A percentile compares a stretch with the other conserved stretches of the same genome.
Evolutionary conservation across 805 yeast genomes (phyloP).

Genomic region (Ogataea methanolica): DNA sequence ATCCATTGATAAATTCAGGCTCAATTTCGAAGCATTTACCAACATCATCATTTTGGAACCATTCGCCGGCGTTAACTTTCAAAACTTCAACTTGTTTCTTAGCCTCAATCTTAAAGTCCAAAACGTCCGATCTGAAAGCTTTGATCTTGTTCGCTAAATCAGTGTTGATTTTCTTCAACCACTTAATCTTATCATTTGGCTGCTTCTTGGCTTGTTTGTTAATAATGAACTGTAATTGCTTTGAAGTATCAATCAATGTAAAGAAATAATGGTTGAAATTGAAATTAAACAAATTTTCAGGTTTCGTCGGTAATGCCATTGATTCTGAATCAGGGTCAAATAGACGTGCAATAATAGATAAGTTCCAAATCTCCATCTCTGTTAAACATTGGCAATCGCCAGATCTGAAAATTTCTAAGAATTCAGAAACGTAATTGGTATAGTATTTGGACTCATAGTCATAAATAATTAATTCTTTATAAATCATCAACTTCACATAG

Average conservation of each 20-base stretch:
- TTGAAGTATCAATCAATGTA: conserved; percentile 18
- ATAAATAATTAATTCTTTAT: conserved; percentile 38
- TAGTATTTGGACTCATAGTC: conserved; percentile 24
- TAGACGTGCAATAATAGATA: conserved; percentile 13
- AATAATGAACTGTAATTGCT: conserved; percentile 14
- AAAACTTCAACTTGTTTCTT: conserved; percentile 8
- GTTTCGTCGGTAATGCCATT: conserved; percentile 4
- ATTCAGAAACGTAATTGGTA: conserved; percentile 17
- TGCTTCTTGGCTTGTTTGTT: background rate
- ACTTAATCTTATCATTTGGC: background rate
- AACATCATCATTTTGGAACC: conserved; percentile 15
- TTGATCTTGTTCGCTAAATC: conserved; percentile 5
- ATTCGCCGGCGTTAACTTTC: conserved; percentile 5
- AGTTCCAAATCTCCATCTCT: conserved; percentile 35
- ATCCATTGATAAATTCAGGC: conserved; percentile 5
- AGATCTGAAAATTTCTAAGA: conserved; percentile 6
- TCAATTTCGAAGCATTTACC: conserved; percentile 19
- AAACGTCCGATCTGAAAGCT: conserved; percentile 10
- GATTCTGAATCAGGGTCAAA: conserved; percentile 2
- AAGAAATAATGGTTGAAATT: conserved; percentile 21
- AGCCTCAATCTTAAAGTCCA: conserved; percentile 13
- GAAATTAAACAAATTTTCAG: conserved; percentile 12
- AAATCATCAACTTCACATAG: conserved; percentile 33
- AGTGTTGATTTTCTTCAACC: background rate
- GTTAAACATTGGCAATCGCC: conserved; percentile 8